Percentiles rank a stretch among this genome's conserved stretches.
phyloP scores from a whole-genome alignment of 805 yeast genomes.

The Kodamaea kaohsiungensis region DNA sequence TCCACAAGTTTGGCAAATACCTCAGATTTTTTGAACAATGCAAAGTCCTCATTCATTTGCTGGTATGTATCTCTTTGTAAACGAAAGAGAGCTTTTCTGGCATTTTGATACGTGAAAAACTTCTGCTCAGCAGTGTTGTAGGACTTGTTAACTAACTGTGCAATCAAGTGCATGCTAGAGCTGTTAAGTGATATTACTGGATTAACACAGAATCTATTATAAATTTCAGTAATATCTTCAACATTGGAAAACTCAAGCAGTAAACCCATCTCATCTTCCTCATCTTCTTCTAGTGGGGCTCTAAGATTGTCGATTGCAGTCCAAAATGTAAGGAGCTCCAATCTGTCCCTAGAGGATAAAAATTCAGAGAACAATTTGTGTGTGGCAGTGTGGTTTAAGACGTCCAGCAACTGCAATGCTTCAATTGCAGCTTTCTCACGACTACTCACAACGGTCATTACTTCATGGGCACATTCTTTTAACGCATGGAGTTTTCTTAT shows the following conservation, averaged over 20 bases:
- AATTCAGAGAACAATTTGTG: constrained; percentile 28
- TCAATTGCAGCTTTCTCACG: constrained; percentile 7
- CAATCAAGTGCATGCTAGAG: constrained; percentile 8
- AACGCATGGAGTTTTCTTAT: constrained; percentile 11
- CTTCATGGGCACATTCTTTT: constrained; percentile 2
- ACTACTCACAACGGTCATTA: neutral
- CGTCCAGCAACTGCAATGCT: constrained; percentile 38
- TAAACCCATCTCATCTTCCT: constrained; percentile 33
- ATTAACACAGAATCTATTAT: constrained; percentile 29
- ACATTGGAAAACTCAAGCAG: constrained; percentile 46
- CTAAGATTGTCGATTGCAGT: constrained; percentile 62
- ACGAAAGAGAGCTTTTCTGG: constrained; percentile 59
- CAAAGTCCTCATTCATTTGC: constrained; percentile 55
- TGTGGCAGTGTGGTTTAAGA: constrained; percentile 50
- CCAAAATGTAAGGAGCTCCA: constrained; percentile 61
- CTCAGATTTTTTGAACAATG: constrained; percentile 60
- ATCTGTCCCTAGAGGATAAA: constrained; percentile 16
- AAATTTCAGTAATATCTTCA: constrained; percentile 56
- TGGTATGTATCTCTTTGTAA: constrained; percentile 57
- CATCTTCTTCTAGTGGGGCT: constrained; percentile 67
- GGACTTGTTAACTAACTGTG: constrained; percentile 2
- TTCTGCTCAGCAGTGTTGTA: constrained; percentile 1
- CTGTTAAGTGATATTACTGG: constrained; percentile 6
- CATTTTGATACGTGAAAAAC: constrained; percentile 43
- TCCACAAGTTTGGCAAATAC: constrained; percentile 44